Evolutionary conservation across 129 eudicot genomes (phyloP), one percentile per base, ranked within the genome.

Genomic region (Chrysanthemum makinoi): DNA sequence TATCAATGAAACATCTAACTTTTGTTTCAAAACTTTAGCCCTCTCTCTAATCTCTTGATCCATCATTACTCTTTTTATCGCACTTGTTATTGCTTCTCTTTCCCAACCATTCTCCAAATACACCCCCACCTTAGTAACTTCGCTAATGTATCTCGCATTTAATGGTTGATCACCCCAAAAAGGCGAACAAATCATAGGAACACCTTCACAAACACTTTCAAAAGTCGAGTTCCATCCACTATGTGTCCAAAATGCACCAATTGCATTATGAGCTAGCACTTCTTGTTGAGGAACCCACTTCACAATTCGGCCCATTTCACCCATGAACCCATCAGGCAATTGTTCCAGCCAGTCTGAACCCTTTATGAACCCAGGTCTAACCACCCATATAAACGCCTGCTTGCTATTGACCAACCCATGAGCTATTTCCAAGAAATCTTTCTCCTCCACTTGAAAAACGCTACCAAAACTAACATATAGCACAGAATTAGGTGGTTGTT

Each of bases 151-250:
- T 50, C 85, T 56, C 0, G 85, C 62, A 68, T 82, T 68, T 10
- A 84, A 20, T 6, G 66, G 16, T 50, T 87, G 94, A 75, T 87
- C 94, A 0, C 35, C 51, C 47, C 75, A 20, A n/a, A 18, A 53
- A 17, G 89, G 82, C 18, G 52, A 53, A 17, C 87, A 84, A 8
- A 87, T 76, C 89, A 87, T 87, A 2, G 87, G 77, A 6, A 84
- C 82, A 2, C 89, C 94, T 66, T 74, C 87, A 22, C 77, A 74
- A 0, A 87, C 51, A 26, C 89, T 80, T 70, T 87, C 94, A 54
- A 87, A 1, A 0, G 87, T 77, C 8, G 94, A 87, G 60, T 87
- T 87, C 89, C 89, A 87, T 10, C 94, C 94, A 11, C 66, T 28
- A 44, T 87, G 94, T 7, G 89, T 87, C 84, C 79, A 84, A 67